Conservation (phyloP, 2,329 filamentous ascomycete species). For the Apiospora malaysiana region DNA sequence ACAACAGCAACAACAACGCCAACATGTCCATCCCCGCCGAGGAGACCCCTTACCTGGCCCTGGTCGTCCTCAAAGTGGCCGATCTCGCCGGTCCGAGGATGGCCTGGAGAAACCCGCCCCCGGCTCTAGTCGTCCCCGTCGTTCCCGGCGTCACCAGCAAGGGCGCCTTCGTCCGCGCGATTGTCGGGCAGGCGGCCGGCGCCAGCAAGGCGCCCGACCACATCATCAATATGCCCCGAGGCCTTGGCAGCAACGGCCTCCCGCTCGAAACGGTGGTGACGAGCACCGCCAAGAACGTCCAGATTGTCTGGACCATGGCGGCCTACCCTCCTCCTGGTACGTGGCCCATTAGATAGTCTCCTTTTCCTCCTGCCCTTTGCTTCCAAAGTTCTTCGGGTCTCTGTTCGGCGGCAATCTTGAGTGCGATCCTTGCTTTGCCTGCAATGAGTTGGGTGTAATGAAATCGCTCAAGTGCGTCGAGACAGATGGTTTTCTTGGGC, state of each 20-base stretch:
- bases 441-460: no score
- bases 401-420: no score
- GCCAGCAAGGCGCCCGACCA: constrained; percentile 5
- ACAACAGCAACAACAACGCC: not conserved
- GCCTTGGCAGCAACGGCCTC: not conserved
- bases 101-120: not conserved
- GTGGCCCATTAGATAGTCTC: not conserved
- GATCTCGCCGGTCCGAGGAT: not conserved
- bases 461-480: no score
- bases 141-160: constrained; percentile 3
- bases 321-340: not conserved
- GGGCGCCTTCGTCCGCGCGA: constrained; percentile 1
- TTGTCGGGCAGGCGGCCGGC: not conserved
- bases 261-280: not conserved
- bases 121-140: not conserved
- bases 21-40: not conserved
- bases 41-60: not conserved
- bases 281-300: not conserved
- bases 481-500: no score
- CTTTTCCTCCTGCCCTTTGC: not conserved
- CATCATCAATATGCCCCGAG: not conserved
- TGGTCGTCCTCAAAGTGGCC: constrained; percentile 2
- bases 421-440: no score
- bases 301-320: not conserved
- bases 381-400: not conserved